Evolutionary conservation across 2,329 filamentous ascomycete genomes (phyloP).

Genomic region (Sporothrix brasiliensis): DNA sequence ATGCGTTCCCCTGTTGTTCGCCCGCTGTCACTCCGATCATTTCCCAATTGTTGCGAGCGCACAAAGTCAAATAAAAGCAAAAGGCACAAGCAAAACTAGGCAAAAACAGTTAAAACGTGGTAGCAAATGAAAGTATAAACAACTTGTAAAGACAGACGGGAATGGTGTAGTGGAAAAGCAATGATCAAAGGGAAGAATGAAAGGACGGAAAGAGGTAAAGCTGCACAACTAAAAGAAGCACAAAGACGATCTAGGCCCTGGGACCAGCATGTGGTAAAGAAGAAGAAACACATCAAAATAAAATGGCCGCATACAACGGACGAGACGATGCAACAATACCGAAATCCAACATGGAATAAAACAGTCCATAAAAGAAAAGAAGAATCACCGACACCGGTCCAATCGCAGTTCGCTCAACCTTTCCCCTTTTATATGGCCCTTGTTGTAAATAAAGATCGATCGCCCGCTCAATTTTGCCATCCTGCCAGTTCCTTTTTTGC

Average conservation of each 20-base stretch:
- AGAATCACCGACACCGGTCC: constrained; percentile 36
- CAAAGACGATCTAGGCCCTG: background rate
- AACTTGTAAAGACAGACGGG: constrained; percentile 1
- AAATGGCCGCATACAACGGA: constrained; percentile 28
- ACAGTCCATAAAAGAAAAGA: constrained; percentile 32
- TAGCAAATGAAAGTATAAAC: background rate
- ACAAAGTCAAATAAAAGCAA: background rate
- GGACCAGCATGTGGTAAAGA: background rate
- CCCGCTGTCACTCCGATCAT: constrained; percentile 1
- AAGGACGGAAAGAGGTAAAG: background rate
- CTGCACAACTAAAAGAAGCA: constrained; percentile 15
- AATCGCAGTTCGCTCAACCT: constrained; percentile 34
- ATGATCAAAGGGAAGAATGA: background rate
- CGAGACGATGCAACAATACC: constrained; percentile 12
- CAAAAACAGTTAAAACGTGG: background rate
- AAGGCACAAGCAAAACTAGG: constrained; percentile 5
- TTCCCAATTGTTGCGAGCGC: background rate
- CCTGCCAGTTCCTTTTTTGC: constrained; percentile 32
- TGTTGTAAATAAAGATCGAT: constrained; percentile 28
- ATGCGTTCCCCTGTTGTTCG: constrained; percentile 1
- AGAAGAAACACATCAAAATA: constrained; percentile 30
- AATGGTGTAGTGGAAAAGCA: background rate
- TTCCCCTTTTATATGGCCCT: constrained; percentile 34
- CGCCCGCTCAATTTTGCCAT: constrained; percentile 36
- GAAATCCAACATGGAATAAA: constrained; percentile 26